Conservation (phyloP, 1,284 basidiomycete species). For the Malassezia globosa region DNA sequence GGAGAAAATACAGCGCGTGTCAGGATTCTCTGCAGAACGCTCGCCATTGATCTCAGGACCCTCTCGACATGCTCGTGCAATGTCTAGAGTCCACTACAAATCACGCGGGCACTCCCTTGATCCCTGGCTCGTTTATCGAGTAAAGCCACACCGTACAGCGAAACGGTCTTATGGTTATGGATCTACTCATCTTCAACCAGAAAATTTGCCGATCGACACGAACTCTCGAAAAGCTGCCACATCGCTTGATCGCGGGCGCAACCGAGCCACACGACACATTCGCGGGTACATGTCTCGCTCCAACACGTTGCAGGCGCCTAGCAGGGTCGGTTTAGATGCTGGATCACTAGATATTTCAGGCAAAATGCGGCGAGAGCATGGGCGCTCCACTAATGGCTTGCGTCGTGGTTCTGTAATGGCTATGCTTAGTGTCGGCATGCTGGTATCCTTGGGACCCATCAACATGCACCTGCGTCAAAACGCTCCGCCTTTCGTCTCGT, state of each 20-base stretch:
- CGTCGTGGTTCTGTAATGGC: conserved; percentile 18
- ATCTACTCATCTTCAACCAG: not conserved
- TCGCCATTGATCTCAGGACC: not conserved
- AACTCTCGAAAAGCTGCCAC: no score
- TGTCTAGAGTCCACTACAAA: not conserved
- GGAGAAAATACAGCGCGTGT: not conserved
- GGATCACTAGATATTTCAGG: no score
- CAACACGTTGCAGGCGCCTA: no score
- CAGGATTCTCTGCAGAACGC: not conserved
- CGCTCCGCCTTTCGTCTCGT: no score
- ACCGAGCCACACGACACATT: no score
- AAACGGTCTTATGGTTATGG: not conserved
- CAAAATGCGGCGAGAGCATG: no score
- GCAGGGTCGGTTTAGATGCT: no score
- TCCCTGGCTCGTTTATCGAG: conserved; percentile 4
- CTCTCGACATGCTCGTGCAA: not conserved
- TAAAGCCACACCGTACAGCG: not conserved
- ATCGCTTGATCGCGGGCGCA: no score
- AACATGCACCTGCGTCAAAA: no score
- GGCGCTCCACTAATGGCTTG: no score
- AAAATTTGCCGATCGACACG: no score
- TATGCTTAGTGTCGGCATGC: conserved; percentile 10
- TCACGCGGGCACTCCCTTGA: not conserved
- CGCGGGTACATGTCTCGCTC: no score
- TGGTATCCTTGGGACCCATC: conserved; percentile 5